phyloP scores from a whole-genome alignment of 306 rosid genomes.

The Trichosanthes cucumerina region DNA sequence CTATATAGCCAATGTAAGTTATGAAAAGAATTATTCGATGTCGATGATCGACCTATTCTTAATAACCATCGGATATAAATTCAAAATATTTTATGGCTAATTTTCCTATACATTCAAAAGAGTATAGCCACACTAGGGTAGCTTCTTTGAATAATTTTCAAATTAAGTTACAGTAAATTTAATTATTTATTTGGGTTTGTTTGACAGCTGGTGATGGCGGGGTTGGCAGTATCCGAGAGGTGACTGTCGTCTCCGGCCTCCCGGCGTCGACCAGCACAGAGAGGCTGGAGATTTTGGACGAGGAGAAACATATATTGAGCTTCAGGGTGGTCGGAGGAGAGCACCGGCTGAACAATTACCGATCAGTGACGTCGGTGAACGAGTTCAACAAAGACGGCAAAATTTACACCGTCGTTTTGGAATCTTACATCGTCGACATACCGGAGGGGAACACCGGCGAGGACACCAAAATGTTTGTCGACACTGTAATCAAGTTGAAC shows the following conservation, averaged over 20 bases:
- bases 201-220: constrained; percentile 36
- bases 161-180: neutral
- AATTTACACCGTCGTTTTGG: constrained; percentile 60
- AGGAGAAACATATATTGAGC: constrained; percentile 60
- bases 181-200: neutral
- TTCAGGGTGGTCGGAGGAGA: constrained; percentile 83
- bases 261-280: constrained; percentile 93
- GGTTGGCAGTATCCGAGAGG: constrained; percentile 74
- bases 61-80: no score
- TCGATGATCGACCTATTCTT: no score
- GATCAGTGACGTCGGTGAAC: constrained; percentile 67
- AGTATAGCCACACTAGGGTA: no score
- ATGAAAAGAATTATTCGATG: no score
- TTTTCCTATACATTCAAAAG: no score
- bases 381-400: constrained; percentile 40
- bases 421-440: constrained; percentile 72
- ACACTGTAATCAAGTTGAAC: constrained; percentile 77
- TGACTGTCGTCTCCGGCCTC: constrained; percentile 71
- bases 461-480: constrained; percentile 84
- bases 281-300: constrained; percentile 79
- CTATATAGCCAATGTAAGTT: no score
- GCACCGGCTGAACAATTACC: constrained; percentile 65
- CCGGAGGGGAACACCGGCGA: constrained; percentile 80
- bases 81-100: no score
- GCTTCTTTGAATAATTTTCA: no score